phyloP scores from a whole-genome alignment of 2,329 filamentous ascomycete species.

The Fusarium foetens region DNA sequence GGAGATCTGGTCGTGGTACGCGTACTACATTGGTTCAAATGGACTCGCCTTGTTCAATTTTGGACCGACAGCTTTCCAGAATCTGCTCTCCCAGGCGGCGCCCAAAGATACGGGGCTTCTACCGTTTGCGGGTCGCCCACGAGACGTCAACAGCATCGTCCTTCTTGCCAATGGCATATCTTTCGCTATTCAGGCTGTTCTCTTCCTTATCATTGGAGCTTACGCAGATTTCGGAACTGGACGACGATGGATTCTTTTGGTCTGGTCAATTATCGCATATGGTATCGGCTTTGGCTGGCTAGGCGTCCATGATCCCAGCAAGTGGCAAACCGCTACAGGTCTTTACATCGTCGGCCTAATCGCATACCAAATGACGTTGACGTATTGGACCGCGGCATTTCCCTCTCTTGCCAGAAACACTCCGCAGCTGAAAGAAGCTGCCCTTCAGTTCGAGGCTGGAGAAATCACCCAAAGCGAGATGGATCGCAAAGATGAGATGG shows the following conservation, averaged over 20 bases:
- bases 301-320: slow-evolving; percentile 67
- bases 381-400: slow-evolving; percentile 74
- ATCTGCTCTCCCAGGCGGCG: slow-evolving; percentile 70
- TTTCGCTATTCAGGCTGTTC: slow-evolving; percentile 72
- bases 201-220: slow-evolving; percentile 63
- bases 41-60: slow-evolving; percentile 72
- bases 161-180: slow-evolving; percentile 73
- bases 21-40: slow-evolving; percentile 74
- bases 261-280: slow-evolving; percentile 69
- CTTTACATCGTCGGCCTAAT: slow-evolving; percentile 75
- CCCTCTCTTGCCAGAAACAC: slow-evolving; percentile 53
- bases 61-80: slow-evolving; percentile 72
- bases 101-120: slow-evolving; percentile 62
- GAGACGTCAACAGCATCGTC: slow-evolving; percentile 73
- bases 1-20: slow-evolving; percentile 45
- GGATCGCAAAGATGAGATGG: slow-evolving; percentile 68
- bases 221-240: slow-evolving; percentile 74
- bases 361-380: slow-evolving; percentile 73
- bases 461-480: slow-evolving; percentile 68
- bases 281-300: slow-evolving; percentile 74
- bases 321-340: slow-evolving; percentile 70
- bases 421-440: slow-evolving; percentile 48
- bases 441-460: slow-evolving; percentile 49
- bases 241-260: slow-evolving; percentile 70
- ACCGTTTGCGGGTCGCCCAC: slow-evolving; percentile 63